Base-by-base conservation (phyloP, 139 green algal genomes). In the Pleodorina starrii region DNA sequence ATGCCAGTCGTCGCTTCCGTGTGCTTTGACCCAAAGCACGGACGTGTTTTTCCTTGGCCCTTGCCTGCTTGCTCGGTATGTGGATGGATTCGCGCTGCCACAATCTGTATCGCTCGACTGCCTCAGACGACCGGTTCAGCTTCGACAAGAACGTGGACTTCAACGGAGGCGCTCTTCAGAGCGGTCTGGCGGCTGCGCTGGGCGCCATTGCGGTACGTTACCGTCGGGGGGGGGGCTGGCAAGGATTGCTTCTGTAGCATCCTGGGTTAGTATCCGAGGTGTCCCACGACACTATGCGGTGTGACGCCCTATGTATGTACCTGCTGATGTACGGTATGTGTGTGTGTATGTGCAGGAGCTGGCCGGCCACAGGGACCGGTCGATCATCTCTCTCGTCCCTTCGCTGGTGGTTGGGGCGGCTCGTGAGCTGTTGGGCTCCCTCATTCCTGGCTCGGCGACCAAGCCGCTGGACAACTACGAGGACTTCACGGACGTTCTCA, bases 121-220 rank as follows among this genome's bases (percentile, higher is more conserved):
- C n/a, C n/a, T n/a, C 78, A 91, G 88, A 91, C 40, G 88, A 91
- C 46, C 54, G 76, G 51, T 91, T 91, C 88, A 89, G 81, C 40
- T 89, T 63, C 71, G 29, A 74, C 79, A 91, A 91, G 88, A 17
- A 59, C 25, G 27, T 23, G 6, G 88, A 76, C 69, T 91, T 91
- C 88, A 78, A 89, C 0, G 88, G 88, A 21, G 79, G 79, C 43
- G 32, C 69, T 17, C 57, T 91, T 25, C 32, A 71, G 7, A 69
- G 44, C 9, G 38, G 29, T 10, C 59, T 78, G 63, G 40, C 63
- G 16, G 63, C 42, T 10, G 38, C 32, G n/a, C 14, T 79, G 23
- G 5, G 43, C 42, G 9, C 42, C 59, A 48, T 87, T 29, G 46
- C 43, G 63, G 59, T 76, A 36, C n/a, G n/a, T n/a, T n/a, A n/a